Evolutionary conservation across 2,329 filamentous ascomycete genomes (phyloP).

Genomic region (Pestalotiopsis sp.): DNA sequence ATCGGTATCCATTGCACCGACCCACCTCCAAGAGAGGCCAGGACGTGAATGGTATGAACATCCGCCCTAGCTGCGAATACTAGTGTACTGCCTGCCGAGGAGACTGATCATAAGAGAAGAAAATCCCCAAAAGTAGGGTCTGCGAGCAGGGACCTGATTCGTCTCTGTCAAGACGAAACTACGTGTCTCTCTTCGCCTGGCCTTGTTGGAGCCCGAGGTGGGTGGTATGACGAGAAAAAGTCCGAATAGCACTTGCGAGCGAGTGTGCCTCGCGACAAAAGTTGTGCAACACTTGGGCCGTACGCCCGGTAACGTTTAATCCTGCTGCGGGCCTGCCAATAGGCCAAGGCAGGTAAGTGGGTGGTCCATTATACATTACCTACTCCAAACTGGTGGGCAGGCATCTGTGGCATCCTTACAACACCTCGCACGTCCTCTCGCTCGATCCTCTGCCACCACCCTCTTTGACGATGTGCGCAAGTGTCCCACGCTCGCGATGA

Average conservation of each 20-base stretch:
- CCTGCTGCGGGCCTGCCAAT: not conserved
- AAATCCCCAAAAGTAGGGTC: not conserved
- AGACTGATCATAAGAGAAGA: not conserved
- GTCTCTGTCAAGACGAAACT: not conserved
- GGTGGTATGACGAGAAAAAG: not conserved
- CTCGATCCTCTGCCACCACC: conserved; percentile 5
- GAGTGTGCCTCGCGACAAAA: conserved; percentile 5
- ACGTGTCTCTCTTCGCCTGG: not conserved
- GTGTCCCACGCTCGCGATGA: conserved; percentile 8
- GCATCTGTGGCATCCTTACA: not conserved
- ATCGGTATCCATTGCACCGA: conserved; percentile 2
- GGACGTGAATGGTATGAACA: not conserved
- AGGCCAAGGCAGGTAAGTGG: not conserved
- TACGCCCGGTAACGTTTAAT: conserved; percentile 2
- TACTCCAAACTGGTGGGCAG: not conserved
- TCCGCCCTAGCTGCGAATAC: not conserved
- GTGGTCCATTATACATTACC: too few species aligned
- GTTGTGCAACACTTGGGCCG: conserved; percentile 8
- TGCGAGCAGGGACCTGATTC: not conserved
- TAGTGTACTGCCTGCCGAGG: not conserved
- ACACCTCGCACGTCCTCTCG: not conserved
- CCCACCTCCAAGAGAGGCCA: not conserved
- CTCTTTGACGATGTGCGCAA: conserved; percentile 1
- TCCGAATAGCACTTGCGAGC: not conserved
- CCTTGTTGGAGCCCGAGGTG: too few species aligned